Evolutionary conservation across 495 filamentous ascomycete genomes (phyloP).

Genomic region (Penicillium soppii): DNA sequence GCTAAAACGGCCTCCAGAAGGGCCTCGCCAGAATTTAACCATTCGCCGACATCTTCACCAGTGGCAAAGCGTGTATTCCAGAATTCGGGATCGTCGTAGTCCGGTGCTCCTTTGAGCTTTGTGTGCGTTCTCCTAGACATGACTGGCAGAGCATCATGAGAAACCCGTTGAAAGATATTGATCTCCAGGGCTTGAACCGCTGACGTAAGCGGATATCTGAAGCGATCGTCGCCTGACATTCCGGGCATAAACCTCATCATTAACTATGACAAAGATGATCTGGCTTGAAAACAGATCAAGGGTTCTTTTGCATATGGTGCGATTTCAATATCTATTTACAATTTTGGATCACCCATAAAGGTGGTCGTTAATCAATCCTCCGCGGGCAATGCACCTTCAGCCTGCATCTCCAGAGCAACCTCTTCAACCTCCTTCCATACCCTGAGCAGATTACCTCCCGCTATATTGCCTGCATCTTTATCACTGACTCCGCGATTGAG

Average conservation of each 20-base stretch:
- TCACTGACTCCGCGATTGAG: conserved; percentile 66
- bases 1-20: conserved; percentile 32
- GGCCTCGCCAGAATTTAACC: conserved; percentile 40
- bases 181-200: neutral
- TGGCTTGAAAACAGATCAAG: too few relatives aligned
- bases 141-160: neutral
- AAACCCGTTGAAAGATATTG: neutral
- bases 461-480: conserved; percentile 63
- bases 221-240: too few relatives aligned
- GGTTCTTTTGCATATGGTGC: neutral
- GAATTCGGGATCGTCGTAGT: conserved; percentile 40
- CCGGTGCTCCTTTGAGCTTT: conserved; percentile 32
- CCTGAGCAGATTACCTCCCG: conserved; percentile 70
- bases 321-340: neutral
- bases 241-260: too few relatives aligned
- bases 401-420: conserved; percentile 62
- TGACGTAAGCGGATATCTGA: neutral
- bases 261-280: too few relatives aligned
- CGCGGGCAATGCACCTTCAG: conserved; percentile 54
- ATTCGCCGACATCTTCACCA: conserved; percentile 44
- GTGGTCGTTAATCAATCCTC: conserved; percentile 54
- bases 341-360: neutral
- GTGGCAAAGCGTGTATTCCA: conserved; percentile 42
- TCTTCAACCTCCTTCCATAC: conserved; percentile 74
- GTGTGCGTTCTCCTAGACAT: conserved; percentile 13